phyloP scores from a whole-genome alignment of 2,329 filamentous ascomycete species.

The Aspergillus brasiliensis region DNA sequence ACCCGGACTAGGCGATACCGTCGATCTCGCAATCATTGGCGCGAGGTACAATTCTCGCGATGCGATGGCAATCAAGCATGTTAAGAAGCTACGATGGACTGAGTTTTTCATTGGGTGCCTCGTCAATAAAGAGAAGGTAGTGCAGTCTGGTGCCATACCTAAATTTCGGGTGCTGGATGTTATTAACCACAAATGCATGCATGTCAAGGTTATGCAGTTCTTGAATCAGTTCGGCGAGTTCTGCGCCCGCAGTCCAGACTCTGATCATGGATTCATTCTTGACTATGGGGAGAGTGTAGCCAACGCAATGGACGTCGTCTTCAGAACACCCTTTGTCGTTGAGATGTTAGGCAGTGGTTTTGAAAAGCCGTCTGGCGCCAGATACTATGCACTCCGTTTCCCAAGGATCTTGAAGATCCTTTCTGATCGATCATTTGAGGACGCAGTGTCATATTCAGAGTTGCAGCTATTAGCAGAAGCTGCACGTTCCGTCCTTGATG shows the following conservation, averaged over 20 bases:
- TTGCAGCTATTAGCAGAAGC: constrained; percentile 67
- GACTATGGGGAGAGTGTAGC: constrained; percentile 45
- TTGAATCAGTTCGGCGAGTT: constrained; percentile 54
- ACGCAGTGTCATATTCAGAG: constrained; percentile 69
- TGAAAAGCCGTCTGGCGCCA: constrained; percentile 68
- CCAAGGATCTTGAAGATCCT: constrained; percentile 77
- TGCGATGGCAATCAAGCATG: constrained; percentile 55
- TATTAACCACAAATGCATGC: constrained; percentile 55
- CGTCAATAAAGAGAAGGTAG: constrained; percentile 64
- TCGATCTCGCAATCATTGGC: constrained; percentile 79
- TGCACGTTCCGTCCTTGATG: constrained; percentile 53
- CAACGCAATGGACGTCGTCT: constrained; percentile 52
- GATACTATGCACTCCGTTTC: constrained; percentile 75
- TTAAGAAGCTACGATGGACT: constrained; percentile 68
- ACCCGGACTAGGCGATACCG: constrained; percentile 73
- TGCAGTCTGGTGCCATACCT: constrained; percentile 54
- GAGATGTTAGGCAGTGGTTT: constrained; percentile 81
- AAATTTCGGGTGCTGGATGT: constrained; percentile 68
- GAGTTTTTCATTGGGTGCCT: constrained; percentile 80
- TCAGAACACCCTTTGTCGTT: constrained; percentile 72
- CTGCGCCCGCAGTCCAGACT: constrained; percentile 41
- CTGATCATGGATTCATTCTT: constrained; percentile 45
- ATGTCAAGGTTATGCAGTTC: constrained; percentile 52
- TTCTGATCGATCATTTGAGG: constrained; percentile 69
- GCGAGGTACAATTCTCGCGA: constrained; percentile 69